Conservation (phyloP, 306 rosid species). For the Prunus mira region DNA sequence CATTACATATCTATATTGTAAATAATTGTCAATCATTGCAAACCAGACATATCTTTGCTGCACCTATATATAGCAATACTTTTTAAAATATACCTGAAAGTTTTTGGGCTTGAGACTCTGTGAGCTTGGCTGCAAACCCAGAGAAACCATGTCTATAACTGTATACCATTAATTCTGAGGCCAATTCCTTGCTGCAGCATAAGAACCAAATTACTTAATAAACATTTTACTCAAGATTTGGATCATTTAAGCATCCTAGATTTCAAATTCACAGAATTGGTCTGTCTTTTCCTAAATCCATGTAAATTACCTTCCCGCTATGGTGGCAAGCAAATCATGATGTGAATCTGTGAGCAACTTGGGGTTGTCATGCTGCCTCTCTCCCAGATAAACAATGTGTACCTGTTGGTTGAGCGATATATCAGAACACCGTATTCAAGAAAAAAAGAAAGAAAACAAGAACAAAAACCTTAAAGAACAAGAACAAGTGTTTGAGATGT, state of each 20-base stretch:
- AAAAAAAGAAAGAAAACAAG: too few species aligned
- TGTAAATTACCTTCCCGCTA: conserved; percentile 29
- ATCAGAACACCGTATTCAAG: neutral
- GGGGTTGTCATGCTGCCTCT: conserved; percentile 38
- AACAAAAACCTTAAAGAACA: neutral
- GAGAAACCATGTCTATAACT: conserved; percentile 44
- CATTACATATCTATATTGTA: neutral
- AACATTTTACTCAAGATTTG: neutral
- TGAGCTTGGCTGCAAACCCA: conserved; percentile 44
- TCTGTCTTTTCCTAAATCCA: neutral
- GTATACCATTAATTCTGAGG: conserved; percentile 28
- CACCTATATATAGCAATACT: neutral
- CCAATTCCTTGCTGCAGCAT: conserved; percentile 27
- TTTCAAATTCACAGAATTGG: too few species aligned
- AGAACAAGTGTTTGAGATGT: neutral
- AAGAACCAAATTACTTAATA: neutral
- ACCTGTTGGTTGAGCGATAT: conserved; percentile 25
- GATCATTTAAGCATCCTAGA: neutral
- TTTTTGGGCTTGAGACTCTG: conserved; percentile 22
- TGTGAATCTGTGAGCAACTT: conserved; percentile 33
- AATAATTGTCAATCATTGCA: neutral
- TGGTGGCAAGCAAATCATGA: conserved; percentile 35
- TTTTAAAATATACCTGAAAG: conserved; percentile 17
- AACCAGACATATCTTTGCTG: neutral
- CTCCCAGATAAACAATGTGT: conserved; percentile 47